phyloP scores from a whole-genome alignment of 163 green algal species.

The Dunaliella salina region DNA sequence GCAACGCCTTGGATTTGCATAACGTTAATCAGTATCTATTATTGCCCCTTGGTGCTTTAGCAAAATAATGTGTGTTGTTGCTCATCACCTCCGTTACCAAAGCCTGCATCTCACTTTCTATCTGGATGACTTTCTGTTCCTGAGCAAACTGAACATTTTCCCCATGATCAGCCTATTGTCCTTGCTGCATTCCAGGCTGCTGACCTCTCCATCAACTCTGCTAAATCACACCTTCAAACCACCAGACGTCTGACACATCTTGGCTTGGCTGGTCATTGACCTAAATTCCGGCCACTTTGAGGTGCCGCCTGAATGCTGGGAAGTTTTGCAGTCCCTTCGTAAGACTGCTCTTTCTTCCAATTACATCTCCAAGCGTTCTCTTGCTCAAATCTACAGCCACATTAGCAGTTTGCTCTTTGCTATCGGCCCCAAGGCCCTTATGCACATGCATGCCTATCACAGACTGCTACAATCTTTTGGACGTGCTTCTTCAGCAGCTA shows the following conservation, averaged over 20 bases:
- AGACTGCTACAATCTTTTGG: neutral
- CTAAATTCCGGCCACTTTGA: neutral
- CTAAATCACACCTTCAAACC: neutral
- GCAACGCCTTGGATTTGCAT: too few species aligned
- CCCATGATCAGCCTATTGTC: neutral
- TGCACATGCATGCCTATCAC: neutral
- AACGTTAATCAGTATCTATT: too few species aligned
- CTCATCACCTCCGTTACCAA: neutral
- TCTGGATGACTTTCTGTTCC: neutral
- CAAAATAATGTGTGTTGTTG: neutral
- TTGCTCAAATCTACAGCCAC: neutral
- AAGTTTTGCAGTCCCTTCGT: neutral
- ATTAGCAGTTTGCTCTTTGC: neutral
- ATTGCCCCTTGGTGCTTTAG: too few species aligned
- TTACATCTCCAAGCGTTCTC: neutral
- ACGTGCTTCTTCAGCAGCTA: neutral
- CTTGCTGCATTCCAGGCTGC: neutral
- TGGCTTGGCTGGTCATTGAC: neutral
- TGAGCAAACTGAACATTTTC: too few species aligned
- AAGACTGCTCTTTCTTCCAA: neutral
- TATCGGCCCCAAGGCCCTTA: neutral
- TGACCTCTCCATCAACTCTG: neutral
- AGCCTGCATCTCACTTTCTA: neutral
- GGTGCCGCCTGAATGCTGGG: neutral
- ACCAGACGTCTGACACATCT: neutral